Conservation (phyloP, 495 filamentous ascomycete species). For the Lasiosphaeria miniovina region DNA sequence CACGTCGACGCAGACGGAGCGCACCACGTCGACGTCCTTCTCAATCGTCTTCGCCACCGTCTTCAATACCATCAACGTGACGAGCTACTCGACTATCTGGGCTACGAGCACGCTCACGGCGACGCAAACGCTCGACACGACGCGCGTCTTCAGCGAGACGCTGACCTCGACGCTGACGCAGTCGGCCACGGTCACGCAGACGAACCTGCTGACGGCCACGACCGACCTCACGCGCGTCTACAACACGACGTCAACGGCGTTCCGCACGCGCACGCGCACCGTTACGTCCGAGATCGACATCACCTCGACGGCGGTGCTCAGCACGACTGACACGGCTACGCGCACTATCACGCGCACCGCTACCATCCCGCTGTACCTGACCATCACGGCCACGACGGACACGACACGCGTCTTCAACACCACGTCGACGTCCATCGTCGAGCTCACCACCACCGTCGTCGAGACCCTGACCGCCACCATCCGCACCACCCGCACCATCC, state of each 20-base stretch:
- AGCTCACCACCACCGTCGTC: background rate
- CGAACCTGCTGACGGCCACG: background rate
- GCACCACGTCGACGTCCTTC: conserved; percentile 16
- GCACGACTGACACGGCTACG: background rate
- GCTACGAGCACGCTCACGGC: conserved; percentile 12
- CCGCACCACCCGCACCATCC: no score
- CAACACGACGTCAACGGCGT: background rate
- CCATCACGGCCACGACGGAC: conserved; percentile 1
- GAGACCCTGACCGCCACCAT: no score
- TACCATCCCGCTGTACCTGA: background rate
- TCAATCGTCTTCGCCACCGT: conserved; percentile 22
- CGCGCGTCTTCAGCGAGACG: conserved; percentile 11
- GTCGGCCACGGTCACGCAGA: conserved; percentile 12
- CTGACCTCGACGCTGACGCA: conserved; percentile 13
- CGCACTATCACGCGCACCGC: background rate
- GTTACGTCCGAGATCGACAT: conserved; percentile 7
- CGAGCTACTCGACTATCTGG: conserved; percentile 14
- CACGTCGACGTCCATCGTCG: background rate
- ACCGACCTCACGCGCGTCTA: background rate
- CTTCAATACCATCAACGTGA: conserved; percentile 18
- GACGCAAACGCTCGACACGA: conserved; percentile 11
- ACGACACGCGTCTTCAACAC: conserved; percentile 1
- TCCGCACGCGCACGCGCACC: background rate
- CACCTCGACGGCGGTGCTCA: conserved; percentile 2
- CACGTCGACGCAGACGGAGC: conserved; percentile 11